Base-by-base conservation (phyloP, 2,329 filamentous ascomycete genomes). In the Xylaria sp. region DNA sequence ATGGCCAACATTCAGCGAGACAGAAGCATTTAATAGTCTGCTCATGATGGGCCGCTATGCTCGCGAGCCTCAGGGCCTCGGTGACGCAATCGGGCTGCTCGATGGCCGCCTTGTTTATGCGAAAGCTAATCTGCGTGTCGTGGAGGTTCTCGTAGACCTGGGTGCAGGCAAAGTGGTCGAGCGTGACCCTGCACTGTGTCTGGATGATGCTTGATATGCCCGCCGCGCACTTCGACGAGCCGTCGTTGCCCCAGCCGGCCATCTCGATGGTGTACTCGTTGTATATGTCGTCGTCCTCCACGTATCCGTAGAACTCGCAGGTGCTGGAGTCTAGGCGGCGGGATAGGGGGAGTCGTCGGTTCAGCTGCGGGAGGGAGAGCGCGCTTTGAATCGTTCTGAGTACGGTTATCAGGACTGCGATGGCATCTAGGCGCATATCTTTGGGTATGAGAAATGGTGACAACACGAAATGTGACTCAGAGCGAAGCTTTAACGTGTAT, bases 241-340 rank as follows among this genome's bases (percentile, higher is more conserved):
- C 64, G 15, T 61, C 50, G 19, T 67, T 65, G 31, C 64, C 60
- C 61, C 64, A 65, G 14, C 61, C 61, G 4, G 61, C 54, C 35
- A 67, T 54, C 33, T 63, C n/a, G 33, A 67, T 52, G 3, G 49
- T 60, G 63, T 67, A 67, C 11, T 46, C 42, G 38, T 67, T 67
- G 38, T 57, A 65, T 5, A 62, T n/a, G 1, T 42, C 49, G 3
- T 37, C 11, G 7, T 28, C n/a, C 12, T 55, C 58, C 15, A 56
- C 23, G 21, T 51, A 65, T 1, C 65, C 65, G 35, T 63, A 67
- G 62, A 63, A 67, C 15, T 51, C 31, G 38, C 65, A 67, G 8
- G 37, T 56, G 25, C 52, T 63, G 12, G 37, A 4, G 17, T 54
- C 55, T 9, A 59, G 25, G 46, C 59, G 59, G 35, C 47, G 55